Evolutionary conservation across 306 rosid genomes (phyloP).

Genomic region (Dryas octopetala): DNA sequence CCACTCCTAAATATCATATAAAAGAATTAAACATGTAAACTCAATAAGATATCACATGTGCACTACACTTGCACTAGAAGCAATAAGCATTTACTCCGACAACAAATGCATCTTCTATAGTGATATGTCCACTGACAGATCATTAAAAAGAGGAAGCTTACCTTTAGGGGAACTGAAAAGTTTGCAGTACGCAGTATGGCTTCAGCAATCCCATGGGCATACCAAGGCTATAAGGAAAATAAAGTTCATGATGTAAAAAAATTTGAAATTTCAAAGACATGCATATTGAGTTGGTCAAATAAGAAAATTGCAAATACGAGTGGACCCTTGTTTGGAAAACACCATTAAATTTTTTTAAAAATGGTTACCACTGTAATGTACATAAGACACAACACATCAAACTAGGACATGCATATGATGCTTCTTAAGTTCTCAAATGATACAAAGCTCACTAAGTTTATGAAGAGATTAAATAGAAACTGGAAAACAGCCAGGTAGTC

Average conservation of each 20-base stretch:
- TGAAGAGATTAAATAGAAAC: background rate
- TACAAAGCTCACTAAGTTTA: background rate
- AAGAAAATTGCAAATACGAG: background rate
- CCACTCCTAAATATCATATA: background rate
- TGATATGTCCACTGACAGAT: background rate
- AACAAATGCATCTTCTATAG: background rate
- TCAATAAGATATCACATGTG: background rate
- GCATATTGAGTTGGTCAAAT: background rate
- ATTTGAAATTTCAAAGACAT: slow-evolving; percentile 12
- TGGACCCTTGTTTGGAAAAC: background rate
- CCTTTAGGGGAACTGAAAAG: slow-evolving; percentile 92
- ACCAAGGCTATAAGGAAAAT: slow-evolving; percentile 76
- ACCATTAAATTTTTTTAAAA: background rate
- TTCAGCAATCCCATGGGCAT: slow-evolving; percentile 97
- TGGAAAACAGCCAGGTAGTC: background rate
- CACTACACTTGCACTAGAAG: background rate
- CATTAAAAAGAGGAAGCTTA: slow-evolving; percentile 40
- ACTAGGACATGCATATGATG: background rate
- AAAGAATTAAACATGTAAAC: background rate
- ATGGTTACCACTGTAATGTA: background rate
- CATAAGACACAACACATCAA: background rate
- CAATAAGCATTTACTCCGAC: background rate
- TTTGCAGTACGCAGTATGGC: slow-evolving; percentile 97
- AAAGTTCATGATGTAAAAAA: slow-evolving; percentile 19
- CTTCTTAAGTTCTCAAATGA: background rate